Base-by-base conservation (phyloP, 2,329 filamentous ascomycete species). In the Xylaria sp. region DNA sequence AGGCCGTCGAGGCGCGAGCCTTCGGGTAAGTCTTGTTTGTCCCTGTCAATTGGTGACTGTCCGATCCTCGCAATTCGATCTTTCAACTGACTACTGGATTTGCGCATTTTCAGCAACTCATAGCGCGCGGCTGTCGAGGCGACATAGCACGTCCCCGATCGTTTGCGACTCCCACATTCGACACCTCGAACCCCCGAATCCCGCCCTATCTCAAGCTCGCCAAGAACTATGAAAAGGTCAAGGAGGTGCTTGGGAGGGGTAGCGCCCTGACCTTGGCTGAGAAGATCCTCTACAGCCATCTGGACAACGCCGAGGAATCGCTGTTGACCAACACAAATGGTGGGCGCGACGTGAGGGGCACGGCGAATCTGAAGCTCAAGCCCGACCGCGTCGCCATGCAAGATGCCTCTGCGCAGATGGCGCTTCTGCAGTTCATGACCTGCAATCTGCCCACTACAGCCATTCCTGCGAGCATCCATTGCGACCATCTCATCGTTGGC, bases 341-440 rank as follows among this genome's bases (percentile, higher is more conserved):
- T 87, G 95, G 94, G 74, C 88, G 88, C 60, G 88, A 91, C 77
- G 91, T 99, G 70, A 90, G 96, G 49, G 95, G 95, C 74, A 90
- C 90, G 78, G 94, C 94, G 59, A 98, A 97, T 79, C 87, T 99
- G 82, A 97, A 97, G 85, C 91, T 99, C 81, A 97, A 97, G 82
- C 96, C 96, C 26, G 96, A 99, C 81, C 89, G 96, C 62, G 96
- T 98, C 74, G 97, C 97, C 72, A 99, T 99, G 96, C 96, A 99
- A 83, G 96, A 99, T 84, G 96, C 96, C 15, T 97, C 93, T 36
- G 96, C 96, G 6, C 96, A 99, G 84, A 99, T 99, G 96, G 96
- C 96, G 1, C 85, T 99, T 72, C 84, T 99, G 75, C 96, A 99
- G 82, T 99, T 99, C 86, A 99, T 99, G 95, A 93, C 93, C 33